A percentile compares a stretch with the other conserved stretches of the same genome.
These are phyloP conservation scores for Cicer cuneatum DNA, from an alignment of 306 rosid species.

Conservation along the genomic window DNA sequence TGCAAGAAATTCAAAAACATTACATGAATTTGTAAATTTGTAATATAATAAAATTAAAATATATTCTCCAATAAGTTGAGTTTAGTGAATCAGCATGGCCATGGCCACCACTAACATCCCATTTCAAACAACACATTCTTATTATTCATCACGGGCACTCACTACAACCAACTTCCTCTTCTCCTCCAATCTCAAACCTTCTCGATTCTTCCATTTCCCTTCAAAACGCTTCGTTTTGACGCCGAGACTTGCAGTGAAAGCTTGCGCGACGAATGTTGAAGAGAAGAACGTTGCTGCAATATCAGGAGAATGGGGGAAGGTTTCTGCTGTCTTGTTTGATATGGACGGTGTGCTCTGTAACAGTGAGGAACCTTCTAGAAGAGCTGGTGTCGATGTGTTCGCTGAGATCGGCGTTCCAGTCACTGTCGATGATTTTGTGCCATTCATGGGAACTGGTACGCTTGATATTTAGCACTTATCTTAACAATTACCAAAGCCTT, in stretches of 20 bases:
- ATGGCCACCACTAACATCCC: constrained; percentile 52
- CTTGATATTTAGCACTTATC: neutral
- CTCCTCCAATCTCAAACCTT: constrained; percentile 46
- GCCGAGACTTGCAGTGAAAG: constrained; percentile 53
- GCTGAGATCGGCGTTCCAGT: constrained; percentile 85
- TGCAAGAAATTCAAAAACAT: constrained; percentile 21
- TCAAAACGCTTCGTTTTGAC: constrained; percentile 48
- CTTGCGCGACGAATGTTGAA: constrained; percentile 64
- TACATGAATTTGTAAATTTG: neutral
- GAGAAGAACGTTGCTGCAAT: constrained; percentile 52
- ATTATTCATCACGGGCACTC: constrained; percentile 47
- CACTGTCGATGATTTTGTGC: constrained; percentile 83
- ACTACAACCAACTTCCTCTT: constrained; percentile 47
- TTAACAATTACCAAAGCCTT: no score
- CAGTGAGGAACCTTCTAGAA: constrained; percentile 86
- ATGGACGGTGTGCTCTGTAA: constrained; percentile 98
- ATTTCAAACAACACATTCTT: constrained; percentile 41
- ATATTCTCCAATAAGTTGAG: neutral
- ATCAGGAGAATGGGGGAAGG: constrained; percentile 76
- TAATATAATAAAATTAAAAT: neutral
- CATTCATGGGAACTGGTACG: constrained; percentile 94
- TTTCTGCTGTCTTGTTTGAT: constrained; percentile 90
- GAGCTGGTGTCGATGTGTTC: constrained; percentile 83
- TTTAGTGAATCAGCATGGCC: constrained; percentile 9
- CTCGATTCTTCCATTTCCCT: constrained; percentile 53